These are phyloP conservation scores for Boehmeria nivea DNA, from an alignment of 306 rosid genomes.

Conservation along the genomic window DNA sequence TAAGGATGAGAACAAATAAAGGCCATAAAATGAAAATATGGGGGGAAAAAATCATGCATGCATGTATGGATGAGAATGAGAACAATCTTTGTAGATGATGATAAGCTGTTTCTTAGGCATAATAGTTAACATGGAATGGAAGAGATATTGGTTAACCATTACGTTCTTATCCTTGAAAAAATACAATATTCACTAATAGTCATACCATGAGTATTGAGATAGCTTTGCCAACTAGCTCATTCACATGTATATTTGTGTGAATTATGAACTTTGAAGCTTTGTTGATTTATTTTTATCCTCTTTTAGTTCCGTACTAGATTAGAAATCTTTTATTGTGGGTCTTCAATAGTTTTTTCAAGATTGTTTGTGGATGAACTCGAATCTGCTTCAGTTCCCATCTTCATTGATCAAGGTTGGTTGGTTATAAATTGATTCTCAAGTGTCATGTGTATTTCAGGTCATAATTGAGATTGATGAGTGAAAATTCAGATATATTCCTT, in stretches of 20 bases:
- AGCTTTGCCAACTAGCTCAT: neutral
- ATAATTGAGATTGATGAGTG: no score
- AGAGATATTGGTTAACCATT: conserved; percentile 5
- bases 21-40: neutral
- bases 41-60: no score
- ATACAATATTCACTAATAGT: neutral
- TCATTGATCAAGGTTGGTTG: no score
- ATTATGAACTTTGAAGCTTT: neutral
- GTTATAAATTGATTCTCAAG: no score
- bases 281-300: conserved; percentile 11
- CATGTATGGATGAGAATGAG: conserved; percentile 13
- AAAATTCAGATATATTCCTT: no score
- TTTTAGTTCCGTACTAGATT: conserved; percentile 1
- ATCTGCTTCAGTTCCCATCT: no score
- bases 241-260: neutral
- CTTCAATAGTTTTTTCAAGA: neutral
- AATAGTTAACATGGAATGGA: no score
- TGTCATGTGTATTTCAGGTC: no score
- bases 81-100: no score
- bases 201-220: no score
- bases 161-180: conserved; percentile 48
- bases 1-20: conserved; percentile 14
- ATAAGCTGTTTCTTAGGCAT: no score
- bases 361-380: no score
- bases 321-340: neutral